These are phyloP conservation scores for Capillidium heterosporum DNA, from an alignment of 371 early-diverging fungal species.

Conservation along the genomic window DNA sequence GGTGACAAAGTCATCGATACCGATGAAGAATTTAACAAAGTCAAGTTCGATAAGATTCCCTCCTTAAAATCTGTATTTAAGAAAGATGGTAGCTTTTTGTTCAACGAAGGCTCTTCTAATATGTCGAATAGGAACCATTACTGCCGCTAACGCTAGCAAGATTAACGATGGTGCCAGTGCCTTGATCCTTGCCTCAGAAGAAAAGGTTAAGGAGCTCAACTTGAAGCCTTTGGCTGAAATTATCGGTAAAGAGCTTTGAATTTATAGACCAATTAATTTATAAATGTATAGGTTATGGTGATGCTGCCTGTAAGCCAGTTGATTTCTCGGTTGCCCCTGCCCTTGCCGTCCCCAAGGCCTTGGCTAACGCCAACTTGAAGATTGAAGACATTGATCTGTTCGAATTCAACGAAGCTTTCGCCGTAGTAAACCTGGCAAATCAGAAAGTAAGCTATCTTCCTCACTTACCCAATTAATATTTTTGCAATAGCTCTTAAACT, in stretches of 20 bases:
- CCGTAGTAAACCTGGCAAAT: constrained; percentile 77
- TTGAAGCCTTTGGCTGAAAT: constrained; percentile 58
- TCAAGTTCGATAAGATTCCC: constrained; percentile 8
- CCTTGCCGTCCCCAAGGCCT: constrained; percentile 74
- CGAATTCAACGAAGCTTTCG: constrained; percentile 93
- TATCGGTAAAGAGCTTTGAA: constrained; percentile 18
- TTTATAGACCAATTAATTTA: constrained; percentile 7
- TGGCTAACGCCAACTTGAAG: constrained; percentile 51
- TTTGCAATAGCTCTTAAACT: constrained; percentile 32
- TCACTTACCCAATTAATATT: constrained; percentile 2
- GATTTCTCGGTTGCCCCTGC: constrained; percentile 87
- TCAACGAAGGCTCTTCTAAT: constrained; percentile 13
- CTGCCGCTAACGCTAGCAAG: constrained; percentile 90
- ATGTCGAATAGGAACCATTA: constrained; percentile 51
- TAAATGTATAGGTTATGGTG: constrained; percentile 24
- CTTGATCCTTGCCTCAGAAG: constrained; percentile 64
- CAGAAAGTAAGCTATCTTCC: constrained; percentile 18
- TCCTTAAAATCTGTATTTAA: constrained; percentile 9
- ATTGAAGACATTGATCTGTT: constrained; percentile 57
- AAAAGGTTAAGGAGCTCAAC: constrained; percentile 49
- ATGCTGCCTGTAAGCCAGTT: constrained; percentile 63
- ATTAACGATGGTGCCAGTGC: constrained; percentile 92
- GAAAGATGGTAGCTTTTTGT: constrained; percentile 8
- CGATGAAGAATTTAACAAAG: constrained; percentile 63
- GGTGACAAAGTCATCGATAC: constrained; percentile 51